These are phyloP conservation scores for Mycena olivaceomarginata DNA, from an alignment of 768 basidiomycete genomes.

Conservation along the genomic window DNA sequence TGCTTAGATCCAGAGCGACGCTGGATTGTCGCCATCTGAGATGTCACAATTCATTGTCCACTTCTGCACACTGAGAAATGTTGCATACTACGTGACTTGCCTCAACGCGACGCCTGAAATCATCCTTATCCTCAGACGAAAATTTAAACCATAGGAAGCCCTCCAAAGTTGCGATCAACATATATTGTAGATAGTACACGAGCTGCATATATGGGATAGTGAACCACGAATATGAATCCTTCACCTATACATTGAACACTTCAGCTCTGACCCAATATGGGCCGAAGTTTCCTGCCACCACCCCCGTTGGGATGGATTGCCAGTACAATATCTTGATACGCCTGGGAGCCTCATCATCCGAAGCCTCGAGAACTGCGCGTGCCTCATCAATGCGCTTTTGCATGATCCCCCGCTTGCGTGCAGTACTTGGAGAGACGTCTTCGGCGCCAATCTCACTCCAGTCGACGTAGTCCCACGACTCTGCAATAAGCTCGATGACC, in stretches of 20 bases:
- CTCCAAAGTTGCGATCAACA: too few relatives aligned
- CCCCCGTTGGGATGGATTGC: constrained; percentile 15
- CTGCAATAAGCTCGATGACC: constrained; percentile 16
- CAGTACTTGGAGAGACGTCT: constrained; percentile 3
- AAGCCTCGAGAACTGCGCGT: constrained; percentile 13
- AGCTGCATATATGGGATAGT: too few relatives aligned
- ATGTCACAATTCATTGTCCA: too few relatives aligned
- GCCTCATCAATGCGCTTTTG: constrained; percentile 2
- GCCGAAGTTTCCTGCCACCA: not conserved
- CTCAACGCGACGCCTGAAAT: too few relatives aligned
- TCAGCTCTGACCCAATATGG: constrained; percentile 25
- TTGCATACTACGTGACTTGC: too few relatives aligned
- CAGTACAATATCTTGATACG: constrained; percentile 32
- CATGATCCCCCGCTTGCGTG: not conserved
- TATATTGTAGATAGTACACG: too few relatives aligned
- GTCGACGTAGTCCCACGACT: not conserved
- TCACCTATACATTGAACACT: not conserved
- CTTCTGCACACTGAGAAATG: too few relatives aligned
- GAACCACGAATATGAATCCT: too few relatives aligned
- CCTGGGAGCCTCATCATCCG: not conserved
- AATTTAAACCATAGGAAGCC: too few relatives aligned
- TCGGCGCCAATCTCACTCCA: constrained; percentile 14
- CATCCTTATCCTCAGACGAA: too few relatives aligned
- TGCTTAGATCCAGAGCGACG: too few relatives aligned
- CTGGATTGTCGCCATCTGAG: too few relatives aligned